Evolutionary conservation across 2,329 filamentous ascomycete genomes (phyloP), one percentile per base, ranked within the genome.

Genomic region (Colletotrichum lupini): DNA sequence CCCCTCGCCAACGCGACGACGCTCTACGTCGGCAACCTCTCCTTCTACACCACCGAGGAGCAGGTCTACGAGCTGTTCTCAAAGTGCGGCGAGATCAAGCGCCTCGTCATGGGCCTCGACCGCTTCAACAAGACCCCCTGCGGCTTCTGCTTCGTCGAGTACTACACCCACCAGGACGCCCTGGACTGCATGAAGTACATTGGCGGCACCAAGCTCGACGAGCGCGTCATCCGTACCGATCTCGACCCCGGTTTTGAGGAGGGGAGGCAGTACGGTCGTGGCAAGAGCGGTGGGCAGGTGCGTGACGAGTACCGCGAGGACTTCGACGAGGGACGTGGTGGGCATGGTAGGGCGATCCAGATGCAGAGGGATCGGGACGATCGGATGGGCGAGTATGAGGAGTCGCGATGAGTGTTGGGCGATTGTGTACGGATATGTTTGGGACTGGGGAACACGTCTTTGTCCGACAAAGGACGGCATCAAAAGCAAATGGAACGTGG

Each of bases 131-230:
- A 99, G 87, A 99, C 97, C 0, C 97, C 97, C 1, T 99, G 97
- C 84, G 97, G 97, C 53, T 99, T 99, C 88, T 99, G 97, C 88
- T 99, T 99, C 81, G 97, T 99, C 80, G 97, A 99, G 85, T 99
- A 99, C 86, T 98, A 98, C 87, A 98, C 93, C 35, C 97, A 98
- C 83, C 93, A 98, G 81, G 97, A 99, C 83, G 97, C 97, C 9
- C 89, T 99, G 62, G 97, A 99, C 82, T 98, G 96, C 84, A 92
- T 99, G 92, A 99, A 98, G 85, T 99, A 98, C 82, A 93, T 99
- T 79, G 97, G 97, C 68, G 97, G 97, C 71, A 99, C 97, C 46
- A 99, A 99, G 87, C 90, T 99, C 58, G 97, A 99, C 83, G 97
- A 99, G 88, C 92, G 97, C 78, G 93, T 99, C 80, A 98, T 99